Conservation (phyloP, 768 basidiomycete species). For the Pholiota molesta region DNA sequence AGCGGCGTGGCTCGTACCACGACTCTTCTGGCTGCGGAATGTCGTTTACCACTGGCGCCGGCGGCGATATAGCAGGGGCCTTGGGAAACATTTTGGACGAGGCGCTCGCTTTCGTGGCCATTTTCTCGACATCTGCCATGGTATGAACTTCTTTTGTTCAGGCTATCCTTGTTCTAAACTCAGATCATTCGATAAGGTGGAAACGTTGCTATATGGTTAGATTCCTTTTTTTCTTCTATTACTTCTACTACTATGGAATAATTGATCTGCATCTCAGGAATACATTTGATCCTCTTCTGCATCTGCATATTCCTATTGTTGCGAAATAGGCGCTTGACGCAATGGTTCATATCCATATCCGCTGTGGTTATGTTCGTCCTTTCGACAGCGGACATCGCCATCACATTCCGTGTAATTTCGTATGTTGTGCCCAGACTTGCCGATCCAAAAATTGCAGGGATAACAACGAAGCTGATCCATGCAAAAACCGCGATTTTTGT, state of each 20-base stretch:
- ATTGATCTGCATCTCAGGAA: conserved; percentile 20
- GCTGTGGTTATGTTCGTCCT: conserved; percentile 23
- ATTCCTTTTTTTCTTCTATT: background rate
- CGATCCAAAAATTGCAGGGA: no score
- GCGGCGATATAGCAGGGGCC: background rate
- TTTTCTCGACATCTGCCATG: conserved; percentile 11
- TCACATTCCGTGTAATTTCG: conserved; percentile 6
- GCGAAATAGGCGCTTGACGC: conserved; percentile 12
- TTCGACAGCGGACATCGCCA: conserved; percentile 25
- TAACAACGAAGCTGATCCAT: background rate
- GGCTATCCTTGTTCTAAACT: background rate
- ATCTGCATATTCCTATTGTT: conserved; percentile 25
- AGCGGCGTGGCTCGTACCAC: background rate
- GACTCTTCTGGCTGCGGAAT: background rate
- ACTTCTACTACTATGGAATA: background rate
- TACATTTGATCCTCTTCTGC: conserved; percentile 32
- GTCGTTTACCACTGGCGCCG: background rate
- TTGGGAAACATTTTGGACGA: conserved; percentile 2
- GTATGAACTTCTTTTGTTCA: background rate
- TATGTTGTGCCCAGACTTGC: background rate
- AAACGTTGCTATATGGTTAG: conserved; percentile 33
- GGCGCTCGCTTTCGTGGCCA: background rate
- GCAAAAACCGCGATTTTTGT: conserved; percentile 26
- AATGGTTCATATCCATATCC: conserved; percentile 19
- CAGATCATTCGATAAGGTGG: conserved; percentile 19